Evolutionary conservation across 2,329 filamentous ascomycete genomes (phyloP).

Genomic region (Xylaria sp.): DNA sequence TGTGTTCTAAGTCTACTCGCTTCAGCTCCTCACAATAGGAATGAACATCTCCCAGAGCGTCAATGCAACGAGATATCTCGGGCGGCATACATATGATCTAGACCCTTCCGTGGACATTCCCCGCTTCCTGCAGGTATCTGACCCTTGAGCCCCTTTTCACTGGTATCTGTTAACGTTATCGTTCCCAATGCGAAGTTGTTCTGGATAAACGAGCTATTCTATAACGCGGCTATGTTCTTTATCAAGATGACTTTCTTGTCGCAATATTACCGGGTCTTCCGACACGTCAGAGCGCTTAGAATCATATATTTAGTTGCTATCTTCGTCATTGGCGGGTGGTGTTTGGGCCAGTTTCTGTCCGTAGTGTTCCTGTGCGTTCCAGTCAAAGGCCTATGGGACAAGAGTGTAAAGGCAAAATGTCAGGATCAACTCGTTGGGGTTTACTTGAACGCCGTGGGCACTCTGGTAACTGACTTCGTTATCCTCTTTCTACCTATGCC

Average conservation of each 20-base stretch:
- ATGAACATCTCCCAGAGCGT: neutral
- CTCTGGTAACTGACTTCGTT: conserved; percentile 27
- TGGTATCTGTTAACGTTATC: neutral
- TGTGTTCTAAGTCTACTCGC: neutral
- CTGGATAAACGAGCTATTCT: neutral
- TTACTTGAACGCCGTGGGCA: conserved; percentile 31
- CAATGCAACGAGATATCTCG: neutral
- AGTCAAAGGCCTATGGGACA: conserved; percentile 47
- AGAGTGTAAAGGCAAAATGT: conserved; percentile 24
- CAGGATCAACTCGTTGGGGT: conserved; percentile 25
- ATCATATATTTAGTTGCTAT: conserved; percentile 43
- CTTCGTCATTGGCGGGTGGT: conserved; percentile 47
- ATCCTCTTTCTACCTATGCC: conserved; percentile 30
- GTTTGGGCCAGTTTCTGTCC: conserved; percentile 45
- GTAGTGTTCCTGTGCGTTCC: conserved; percentile 45
- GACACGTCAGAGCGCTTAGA: conserved; percentile 22
- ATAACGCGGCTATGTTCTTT: conserved; percentile 1
- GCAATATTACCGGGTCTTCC: neutral
- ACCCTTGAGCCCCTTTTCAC: neutral
- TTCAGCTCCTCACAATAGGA: neutral
- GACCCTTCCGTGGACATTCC: neutral
- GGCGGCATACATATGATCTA: neutral
- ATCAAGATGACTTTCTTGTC: neutral
- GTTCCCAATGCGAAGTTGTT: neutral
- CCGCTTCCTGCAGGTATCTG: neutral